Evolutionary conservation across 1,284 basidiomycete genomes (phyloP).

Genomic region (Leccinum subrobustum): DNA sequence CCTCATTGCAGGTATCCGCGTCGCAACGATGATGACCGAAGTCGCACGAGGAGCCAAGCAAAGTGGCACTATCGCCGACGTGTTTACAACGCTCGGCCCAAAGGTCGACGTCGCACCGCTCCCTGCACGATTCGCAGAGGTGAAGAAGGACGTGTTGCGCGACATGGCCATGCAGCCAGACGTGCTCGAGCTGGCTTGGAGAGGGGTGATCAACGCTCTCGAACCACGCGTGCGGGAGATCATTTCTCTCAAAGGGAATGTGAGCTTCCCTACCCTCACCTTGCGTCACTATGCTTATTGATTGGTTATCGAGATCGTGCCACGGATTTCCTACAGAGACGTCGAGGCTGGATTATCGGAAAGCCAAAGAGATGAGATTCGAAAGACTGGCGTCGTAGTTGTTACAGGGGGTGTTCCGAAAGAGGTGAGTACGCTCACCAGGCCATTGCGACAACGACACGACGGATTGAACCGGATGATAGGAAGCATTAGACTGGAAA

Average conservation of each 20-base stretch:
- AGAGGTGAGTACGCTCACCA: conserved; percentile 35
- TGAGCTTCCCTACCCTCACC: conserved; percentile 21
- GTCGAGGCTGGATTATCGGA: conserved; percentile 43
- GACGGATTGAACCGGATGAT: not conserved
- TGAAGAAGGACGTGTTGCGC: conserved; percentile 59
- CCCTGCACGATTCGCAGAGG: conserved; percentile 54
- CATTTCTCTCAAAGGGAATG: conserved; percentile 40
- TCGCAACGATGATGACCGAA: not conserved
- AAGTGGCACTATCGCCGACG: conserved; percentile 28
- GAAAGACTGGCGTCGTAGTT: conserved; percentile 57
- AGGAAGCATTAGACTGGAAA: conserved; percentile 68
- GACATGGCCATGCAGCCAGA: conserved; percentile 31
- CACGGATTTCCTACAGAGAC: conserved; percentile 50
- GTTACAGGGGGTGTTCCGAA: conserved; percentile 58
- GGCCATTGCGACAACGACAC: not conserved
- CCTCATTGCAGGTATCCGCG: not conserved
- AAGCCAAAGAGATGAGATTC: conserved; percentile 46
- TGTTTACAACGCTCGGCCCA: conserved; percentile 31
- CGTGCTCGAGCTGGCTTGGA: conserved; percentile 52
- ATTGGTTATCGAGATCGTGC: conserved; percentile 48
- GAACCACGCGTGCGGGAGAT: conserved; percentile 47
- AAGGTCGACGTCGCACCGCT: conserved; percentile 30
- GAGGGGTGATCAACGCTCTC: conserved; percentile 51
- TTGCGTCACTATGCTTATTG: not conserved
- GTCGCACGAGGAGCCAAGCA: not conserved